A percentile compares a stretch with the other conserved stretches of the same genome.
phyloP scores from a whole-genome alignment of 73 alveolate genomes.

The Tetrahymena elliotti region DNA sequence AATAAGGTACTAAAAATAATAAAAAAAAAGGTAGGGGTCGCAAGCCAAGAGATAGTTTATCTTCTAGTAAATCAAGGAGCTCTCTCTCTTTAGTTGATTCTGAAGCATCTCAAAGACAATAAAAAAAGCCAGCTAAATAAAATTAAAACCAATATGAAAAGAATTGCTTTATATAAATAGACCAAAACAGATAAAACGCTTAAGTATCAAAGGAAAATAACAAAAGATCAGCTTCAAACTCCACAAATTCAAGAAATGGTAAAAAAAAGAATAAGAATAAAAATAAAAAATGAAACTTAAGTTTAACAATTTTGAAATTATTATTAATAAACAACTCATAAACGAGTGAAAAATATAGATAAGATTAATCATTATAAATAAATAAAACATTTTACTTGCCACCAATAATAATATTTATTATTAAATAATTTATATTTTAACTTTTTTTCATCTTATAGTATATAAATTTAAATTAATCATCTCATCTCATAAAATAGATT shows the following conservation, averaged over 20 bases:
- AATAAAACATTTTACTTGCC: no score
- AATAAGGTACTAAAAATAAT: background rate
- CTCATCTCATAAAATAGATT: no score
- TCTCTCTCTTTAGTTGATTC: background rate
- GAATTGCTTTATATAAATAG: background rate
- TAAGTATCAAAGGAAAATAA: background rate
- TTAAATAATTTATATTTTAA: no score
- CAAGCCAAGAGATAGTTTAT: background rate
- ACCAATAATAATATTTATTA: no score
- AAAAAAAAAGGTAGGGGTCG: background rate
- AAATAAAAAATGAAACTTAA: background rate
- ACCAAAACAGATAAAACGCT: background rate
- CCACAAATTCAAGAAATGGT: background rate
- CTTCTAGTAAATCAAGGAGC: background rate
- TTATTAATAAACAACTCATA: no score
- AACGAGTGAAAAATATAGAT: no score
- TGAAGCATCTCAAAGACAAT: background rate
- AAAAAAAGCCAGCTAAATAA: background rate
- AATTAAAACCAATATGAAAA: background rate
- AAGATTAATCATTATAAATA: no score
- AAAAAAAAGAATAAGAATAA: background rate
- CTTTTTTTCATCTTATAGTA: no score
- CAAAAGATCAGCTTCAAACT: background rate
- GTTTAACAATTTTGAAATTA: background rate
- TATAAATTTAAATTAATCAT: no score